A percentile compares a stretch with the other conserved stretches of the same genome.
Conservation (phyloP, 2,329 filamentous ascomycete species). For the Botrytis byssoidea region DNA sequence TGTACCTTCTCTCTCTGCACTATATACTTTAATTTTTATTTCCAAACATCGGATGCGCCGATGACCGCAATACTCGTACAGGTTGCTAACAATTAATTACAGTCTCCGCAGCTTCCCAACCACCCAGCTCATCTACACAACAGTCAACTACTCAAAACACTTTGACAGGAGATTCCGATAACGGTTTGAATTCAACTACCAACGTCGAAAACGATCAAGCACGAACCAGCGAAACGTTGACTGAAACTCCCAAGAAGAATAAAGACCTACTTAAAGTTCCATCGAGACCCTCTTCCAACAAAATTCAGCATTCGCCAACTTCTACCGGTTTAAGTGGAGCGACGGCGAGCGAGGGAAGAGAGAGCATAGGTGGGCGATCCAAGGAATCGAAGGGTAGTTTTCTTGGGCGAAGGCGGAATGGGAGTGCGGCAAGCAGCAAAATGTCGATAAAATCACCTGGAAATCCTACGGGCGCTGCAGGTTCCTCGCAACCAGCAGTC, state of each 20-base stretch:
- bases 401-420: slow-evolving; percentile 61
- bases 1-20: slow-evolving; percentile 23
- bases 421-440: slow-evolving; percentile 64
- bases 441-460: slow-evolving; percentile 50
- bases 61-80: slow-evolving; percentile 1
- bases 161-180: slow-evolving; percentile 36
- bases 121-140: slow-evolving; percentile 37
- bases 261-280: slow-evolving; percentile 57
- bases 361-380: slow-evolving; percentile 62
- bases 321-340: slow-evolving; percentile 59
- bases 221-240: slow-evolving; percentile 30
- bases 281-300: slow-evolving; percentile 61
- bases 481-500: slow-evolving; percentile 38
- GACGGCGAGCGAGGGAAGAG: slow-evolving; percentile 57
- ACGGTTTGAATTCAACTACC: slow-evolving; percentile 30
- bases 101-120: slow-evolving; percentile 35
- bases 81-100: slow-evolving; percentile 29
- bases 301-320: slow-evolving; percentile 58
- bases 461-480: slow-evolving; percentile 42
- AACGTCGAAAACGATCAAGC: slow-evolving; percentile 35
- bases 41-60: slow-evolving; percentile 6
- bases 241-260: slow-evolving; percentile 43
- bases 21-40: not conserved
- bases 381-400: slow-evolving; percentile 66
- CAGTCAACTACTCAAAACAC: slow-evolving; percentile 37